Evolutionary conservation across 306 rosid genomes (phyloP).

Genomic region (Castanospermum australe): DNA sequence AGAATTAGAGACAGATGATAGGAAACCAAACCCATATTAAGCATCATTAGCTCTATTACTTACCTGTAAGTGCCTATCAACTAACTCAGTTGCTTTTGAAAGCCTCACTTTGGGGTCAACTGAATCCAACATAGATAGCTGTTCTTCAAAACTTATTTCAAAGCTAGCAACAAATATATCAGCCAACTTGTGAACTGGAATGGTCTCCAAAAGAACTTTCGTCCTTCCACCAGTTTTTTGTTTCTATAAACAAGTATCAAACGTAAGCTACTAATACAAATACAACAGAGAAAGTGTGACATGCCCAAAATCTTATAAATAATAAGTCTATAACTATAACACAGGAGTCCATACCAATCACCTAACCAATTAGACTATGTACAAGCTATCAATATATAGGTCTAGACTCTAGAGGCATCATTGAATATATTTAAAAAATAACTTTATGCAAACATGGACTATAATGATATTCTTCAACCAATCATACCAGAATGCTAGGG

Average conservation of each 20-base stretch:
- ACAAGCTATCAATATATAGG: not conserved
- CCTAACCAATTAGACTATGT: not conserved
- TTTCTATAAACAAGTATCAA: conserved; percentile 59
- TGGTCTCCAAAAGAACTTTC: conserved; percentile 90
- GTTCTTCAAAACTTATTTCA: conserved; percentile 99
- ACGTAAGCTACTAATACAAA: conserved; percentile 24
- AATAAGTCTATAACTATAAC: not conserved
- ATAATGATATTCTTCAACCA: conserved; percentile 2
- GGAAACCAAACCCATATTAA: conserved; percentile 14
- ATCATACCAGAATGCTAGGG: not conserved
- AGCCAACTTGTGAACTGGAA: conserved; percentile 97
- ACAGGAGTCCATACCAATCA: not conserved
- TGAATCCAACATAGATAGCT: conserved; percentile 87
- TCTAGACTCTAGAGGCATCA: conserved; percentile 14
- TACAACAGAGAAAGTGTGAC: not conserved
- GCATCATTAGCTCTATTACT: conserved; percentile 23
- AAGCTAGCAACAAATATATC: conserved; percentile 99
- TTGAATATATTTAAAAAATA: not conserved
- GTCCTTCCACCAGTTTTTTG: conserved; percentile 98
- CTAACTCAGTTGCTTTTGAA: conserved; percentile 96
- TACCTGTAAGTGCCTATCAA: conserved; percentile 97
- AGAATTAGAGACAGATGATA: conserved; percentile 32
- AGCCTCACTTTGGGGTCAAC: conserved; percentile 92
- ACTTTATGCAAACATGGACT: not conserved
- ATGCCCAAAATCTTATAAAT: conserved; percentile 3